Evolutionary conservation across 371 early-diverging fungal species (phyloP).

Genomic region (Chytridium lagenaria): DNA sequence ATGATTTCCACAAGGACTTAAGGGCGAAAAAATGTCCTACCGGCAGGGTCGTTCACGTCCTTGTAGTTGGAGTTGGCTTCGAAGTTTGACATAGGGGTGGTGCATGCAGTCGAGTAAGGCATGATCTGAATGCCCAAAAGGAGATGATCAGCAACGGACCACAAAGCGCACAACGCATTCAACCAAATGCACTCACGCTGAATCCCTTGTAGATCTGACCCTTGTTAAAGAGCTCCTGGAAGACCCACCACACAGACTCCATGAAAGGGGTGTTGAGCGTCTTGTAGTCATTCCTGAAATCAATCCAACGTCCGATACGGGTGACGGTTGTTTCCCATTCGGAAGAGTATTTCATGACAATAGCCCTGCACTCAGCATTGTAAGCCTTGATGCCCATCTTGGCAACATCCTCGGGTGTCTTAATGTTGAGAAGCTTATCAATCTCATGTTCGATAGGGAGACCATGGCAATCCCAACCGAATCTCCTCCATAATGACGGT

Average conservation of each 20-base stretch:
- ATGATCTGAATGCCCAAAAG: conserved; percentile 71
- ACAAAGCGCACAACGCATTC: not conserved
- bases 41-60: conserved; percentile 97
- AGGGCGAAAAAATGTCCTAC: conserved; percentile 53
- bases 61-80: conserved; percentile 99
- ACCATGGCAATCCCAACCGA: conserved; percentile 99
- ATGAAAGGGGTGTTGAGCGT: conserved; percentile 95
- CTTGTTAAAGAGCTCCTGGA: conserved; percentile 96
- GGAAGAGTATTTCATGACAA: conserved; percentile 97
- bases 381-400: conserved; percentile 99
- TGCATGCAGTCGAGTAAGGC: conserved; percentile 99
- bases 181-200: conserved; percentile 51
- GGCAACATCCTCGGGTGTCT: conserved; percentile 88
- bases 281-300: conserved; percentile 99
- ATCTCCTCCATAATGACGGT: conserved; percentile 97
- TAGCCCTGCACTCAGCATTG: conserved; percentile 97
- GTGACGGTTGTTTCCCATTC: conserved; percentile 99
- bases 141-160: not conserved
- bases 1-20: conserved; percentile 3
- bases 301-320: conserved; percentile 99
- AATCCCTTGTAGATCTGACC: conserved; percentile 98
- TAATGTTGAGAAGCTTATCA: conserved; percentile 97
- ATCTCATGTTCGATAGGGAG: conserved; percentile 99
- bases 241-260: conserved; percentile 99
- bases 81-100: conserved; percentile 99